Conservation (phyloP, 2,329 filamentous ascomycete genomes). For the Aspergillus sp. region DNA sequence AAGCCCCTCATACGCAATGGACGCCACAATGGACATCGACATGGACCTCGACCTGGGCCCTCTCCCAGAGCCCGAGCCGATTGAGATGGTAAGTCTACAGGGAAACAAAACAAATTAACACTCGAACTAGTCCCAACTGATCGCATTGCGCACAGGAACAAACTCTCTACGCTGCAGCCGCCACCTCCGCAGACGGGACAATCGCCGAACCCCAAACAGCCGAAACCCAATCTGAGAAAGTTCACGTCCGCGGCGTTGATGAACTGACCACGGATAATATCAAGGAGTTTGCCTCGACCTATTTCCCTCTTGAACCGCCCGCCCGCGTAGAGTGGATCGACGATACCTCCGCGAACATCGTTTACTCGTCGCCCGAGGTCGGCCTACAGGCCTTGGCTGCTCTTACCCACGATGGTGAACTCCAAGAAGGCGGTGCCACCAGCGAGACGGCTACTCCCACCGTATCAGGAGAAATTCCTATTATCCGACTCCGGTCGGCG, state of each 20-base stretch:
- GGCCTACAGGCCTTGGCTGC: slow-evolving; percentile 55
- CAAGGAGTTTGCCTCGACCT: slow-evolving; percentile 68
- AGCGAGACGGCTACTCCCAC: background rate
- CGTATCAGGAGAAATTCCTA: slow-evolving; percentile 49
- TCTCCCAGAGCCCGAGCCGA: slow-evolving; percentile 43
- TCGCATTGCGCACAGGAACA: slow-evolving; percentile 23
- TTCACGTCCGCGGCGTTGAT: slow-evolving; percentile 84
- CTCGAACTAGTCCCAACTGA: background rate
- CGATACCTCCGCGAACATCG: slow-evolving; percentile 82
- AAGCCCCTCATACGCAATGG: slow-evolving; percentile 21
- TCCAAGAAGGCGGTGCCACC: slow-evolving; percentile 26
- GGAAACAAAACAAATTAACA: background rate
- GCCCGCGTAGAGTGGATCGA: slow-evolving; percentile 88
- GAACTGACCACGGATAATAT: slow-evolving; percentile 78
- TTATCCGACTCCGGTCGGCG: slow-evolving; percentile 66
- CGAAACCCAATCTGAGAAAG: slow-evolving; percentile 55
- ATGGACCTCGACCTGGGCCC: slow-evolving; percentile 65
- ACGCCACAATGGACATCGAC: slow-evolving; percentile 65
- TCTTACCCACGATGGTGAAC: slow-evolving; percentile 43
- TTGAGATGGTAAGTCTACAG: slow-evolving; percentile 30
- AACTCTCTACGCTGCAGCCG: slow-evolving; percentile 1
- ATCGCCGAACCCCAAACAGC: slow-evolving; percentile 28
- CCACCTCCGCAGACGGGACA: slow-evolving; percentile 20
- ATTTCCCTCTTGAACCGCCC: slow-evolving; percentile 59
- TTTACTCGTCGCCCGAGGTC: slow-evolving; percentile 63